Percentiles rank a stretch among this genome's conserved stretches.
These are phyloP conservation scores for Nepenthes alata DNA, from an alignment of 179 eudicot genomes.

Conservation along the genomic window DNA sequence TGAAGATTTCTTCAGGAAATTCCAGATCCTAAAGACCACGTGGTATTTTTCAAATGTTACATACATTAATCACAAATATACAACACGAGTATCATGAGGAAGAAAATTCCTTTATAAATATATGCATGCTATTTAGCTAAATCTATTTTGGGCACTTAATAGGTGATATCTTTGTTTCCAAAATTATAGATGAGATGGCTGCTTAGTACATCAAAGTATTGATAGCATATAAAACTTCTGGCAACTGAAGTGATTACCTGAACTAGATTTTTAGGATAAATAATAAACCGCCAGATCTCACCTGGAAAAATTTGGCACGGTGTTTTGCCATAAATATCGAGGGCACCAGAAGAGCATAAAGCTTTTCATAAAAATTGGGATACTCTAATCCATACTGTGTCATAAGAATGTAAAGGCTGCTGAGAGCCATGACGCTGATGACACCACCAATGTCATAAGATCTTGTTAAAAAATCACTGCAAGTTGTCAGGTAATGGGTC, in stretches of 20 bases:
- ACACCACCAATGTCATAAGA: constrained; percentile 97
- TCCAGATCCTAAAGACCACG: not conserved
- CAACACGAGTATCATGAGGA: too few species aligned
- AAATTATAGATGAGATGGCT: too few species aligned
- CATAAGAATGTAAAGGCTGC: constrained; percentile 79
- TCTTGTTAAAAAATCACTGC: constrained; percentile 94
- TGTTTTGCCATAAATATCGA: constrained; percentile 87
- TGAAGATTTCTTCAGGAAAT: not conserved
- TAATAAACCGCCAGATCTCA: constrained; percentile 12
- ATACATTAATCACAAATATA: too few species aligned
- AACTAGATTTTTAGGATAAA: not conserved
- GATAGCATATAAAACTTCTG: too few species aligned
- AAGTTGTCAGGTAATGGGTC: constrained; percentile 11
- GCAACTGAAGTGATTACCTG: not conserved
- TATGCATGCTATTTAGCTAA: too few species aligned
- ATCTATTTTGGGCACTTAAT: too few species aligned
- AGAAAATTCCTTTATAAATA: too few species aligned
- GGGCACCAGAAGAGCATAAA: constrained; percentile 71
- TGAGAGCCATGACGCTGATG: constrained; percentile 91
- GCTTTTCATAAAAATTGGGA: constrained; percentile 80
- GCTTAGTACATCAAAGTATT: too few species aligned
- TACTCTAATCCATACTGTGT: constrained; percentile 77
- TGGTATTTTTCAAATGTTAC: too few species aligned
- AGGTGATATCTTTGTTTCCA: too few species aligned
- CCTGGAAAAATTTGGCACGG: constrained; percentile 89